A percentile compares a stretch with the other conserved stretches of the same genome.
phyloP scores from a whole-genome alignment of 805 yeast species.

The Candida bentonensis region DNA sequence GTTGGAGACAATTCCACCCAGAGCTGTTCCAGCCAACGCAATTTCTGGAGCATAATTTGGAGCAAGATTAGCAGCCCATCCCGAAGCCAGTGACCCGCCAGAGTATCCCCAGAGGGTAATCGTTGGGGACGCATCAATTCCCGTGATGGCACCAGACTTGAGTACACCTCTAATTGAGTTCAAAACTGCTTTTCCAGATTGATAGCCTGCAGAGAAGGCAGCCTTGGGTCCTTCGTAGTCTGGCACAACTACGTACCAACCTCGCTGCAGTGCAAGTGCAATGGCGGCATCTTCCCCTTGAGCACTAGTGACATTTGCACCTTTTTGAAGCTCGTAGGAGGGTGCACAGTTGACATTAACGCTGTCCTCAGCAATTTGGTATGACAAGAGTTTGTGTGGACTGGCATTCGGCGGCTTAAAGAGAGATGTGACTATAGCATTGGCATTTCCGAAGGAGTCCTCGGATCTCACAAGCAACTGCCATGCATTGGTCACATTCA shows the following conservation, averaged over 20 bases:
- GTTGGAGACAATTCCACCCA: conserved; percentile 6
- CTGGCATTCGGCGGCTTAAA: neutral
- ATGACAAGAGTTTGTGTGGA: conserved; percentile 10
- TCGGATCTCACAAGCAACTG: conserved; percentile 10
- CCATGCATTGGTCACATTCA: conserved; percentile 3
- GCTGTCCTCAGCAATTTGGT: conserved; percentile 18
- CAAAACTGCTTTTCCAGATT: conserved; percentile 15
- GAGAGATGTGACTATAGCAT: neutral
- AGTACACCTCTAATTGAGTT: conserved; percentile 17
- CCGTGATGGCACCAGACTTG: conserved; percentile 7
- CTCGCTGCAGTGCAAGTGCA: conserved; percentile 3
- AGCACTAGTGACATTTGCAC: conserved; percentile 2
- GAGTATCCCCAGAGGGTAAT: conserved; percentile 10
- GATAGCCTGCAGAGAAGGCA: conserved; percentile 16
- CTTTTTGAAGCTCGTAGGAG: conserved; percentile 12
- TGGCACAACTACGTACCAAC: conserved; percentile 11
- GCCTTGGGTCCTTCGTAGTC: conserved; percentile 20
- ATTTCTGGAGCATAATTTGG: conserved; percentile 15
- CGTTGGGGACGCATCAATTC: conserved; percentile 6
- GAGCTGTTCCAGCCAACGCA: conserved; percentile 3
- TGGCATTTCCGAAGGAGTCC: conserved; percentile 8
- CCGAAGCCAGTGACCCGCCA: conserved; percentile 9
- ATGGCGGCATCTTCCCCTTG: neutral
- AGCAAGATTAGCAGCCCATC: conserved; percentile 17
- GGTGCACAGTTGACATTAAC: conserved; percentile 17